Conservation (phyloP, 306 rosid species). For the Delonix regia region DNA sequence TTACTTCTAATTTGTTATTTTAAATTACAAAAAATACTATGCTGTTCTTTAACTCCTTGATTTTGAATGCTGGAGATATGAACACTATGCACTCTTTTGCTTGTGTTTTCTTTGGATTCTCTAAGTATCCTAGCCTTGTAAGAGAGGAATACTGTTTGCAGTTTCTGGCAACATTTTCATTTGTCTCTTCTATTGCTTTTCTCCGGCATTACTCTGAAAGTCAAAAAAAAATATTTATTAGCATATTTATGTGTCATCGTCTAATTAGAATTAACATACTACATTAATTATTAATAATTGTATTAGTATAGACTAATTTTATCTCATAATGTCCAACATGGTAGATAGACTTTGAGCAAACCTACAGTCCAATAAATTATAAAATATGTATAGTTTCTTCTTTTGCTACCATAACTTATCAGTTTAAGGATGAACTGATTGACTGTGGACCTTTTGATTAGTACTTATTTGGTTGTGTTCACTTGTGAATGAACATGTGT, state of each 20-base stretch:
- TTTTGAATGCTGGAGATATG: no score
- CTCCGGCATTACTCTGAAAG: conserved; percentile 27
- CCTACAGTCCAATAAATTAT: neutral
- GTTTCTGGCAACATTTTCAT: conserved; percentile 10
- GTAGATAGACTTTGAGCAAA: neutral
- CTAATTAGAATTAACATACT: no score
- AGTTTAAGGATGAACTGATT: neutral
- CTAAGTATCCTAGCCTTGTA: conserved; percentile 37
- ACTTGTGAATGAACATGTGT: neutral
- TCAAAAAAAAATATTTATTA: no score
- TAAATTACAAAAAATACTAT: no score
- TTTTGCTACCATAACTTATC: neutral
- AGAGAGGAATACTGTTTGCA: conserved; percentile 42
- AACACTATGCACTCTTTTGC: neutral
- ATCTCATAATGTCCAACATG: neutral
- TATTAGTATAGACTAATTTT: conserved; percentile 1
- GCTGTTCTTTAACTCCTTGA: no score
- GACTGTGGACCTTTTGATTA: no score
- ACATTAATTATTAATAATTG: no score
- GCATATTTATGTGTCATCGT: no score
- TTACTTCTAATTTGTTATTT: no score
- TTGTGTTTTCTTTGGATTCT: conserved; percentile 12
- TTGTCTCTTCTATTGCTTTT: conserved; percentile 27
- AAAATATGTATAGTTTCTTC: neutral
- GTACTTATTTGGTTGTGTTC: neutral